phyloP scores from a whole-genome alignment of 805 yeast genomes.

The Hanseniaspora thailandica region DNA sequence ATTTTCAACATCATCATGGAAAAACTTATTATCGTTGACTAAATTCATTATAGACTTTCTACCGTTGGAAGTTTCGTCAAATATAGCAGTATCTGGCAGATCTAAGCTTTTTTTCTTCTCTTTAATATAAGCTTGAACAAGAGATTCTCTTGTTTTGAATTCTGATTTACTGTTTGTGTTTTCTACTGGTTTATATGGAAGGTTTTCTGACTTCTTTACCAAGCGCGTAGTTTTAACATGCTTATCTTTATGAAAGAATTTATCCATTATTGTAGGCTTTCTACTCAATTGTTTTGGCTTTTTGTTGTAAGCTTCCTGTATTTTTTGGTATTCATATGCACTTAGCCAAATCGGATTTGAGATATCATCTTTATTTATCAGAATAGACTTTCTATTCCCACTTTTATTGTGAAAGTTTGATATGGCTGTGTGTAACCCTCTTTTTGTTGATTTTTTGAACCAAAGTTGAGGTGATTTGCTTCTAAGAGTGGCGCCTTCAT shows the following conservation, averaged over 20 bases:
- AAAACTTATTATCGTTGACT: background rate
- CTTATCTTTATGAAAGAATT: background rate
- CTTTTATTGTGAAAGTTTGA: background rate
- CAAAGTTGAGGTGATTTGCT: background rate
- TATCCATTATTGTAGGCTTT: background rate
- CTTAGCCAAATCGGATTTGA: background rate
- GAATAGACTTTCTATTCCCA: background rate
- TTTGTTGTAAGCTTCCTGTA: background rate
- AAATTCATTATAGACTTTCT: background rate
- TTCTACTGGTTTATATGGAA: background rate
- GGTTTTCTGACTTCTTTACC: background rate
- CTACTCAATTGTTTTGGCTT: background rate
- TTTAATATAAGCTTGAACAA: background rate
- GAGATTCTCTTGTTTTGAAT: background rate
- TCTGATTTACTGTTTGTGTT: no score
- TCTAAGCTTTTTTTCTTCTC: background rate
- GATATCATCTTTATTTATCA: background rate
- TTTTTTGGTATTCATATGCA: background rate
- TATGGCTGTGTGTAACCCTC: background rate
- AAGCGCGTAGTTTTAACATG: background rate
- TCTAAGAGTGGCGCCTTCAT: background rate
- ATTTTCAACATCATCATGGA: background rate
- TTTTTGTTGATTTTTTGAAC: background rate
- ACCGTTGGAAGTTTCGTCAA: background rate
- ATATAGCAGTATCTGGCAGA: background rate